These are phyloP conservation scores for Calonectria pteridis DNA, from an alignment of 2,329 filamentous ascomycete genomes.

Conservation along the genomic window DNA sequence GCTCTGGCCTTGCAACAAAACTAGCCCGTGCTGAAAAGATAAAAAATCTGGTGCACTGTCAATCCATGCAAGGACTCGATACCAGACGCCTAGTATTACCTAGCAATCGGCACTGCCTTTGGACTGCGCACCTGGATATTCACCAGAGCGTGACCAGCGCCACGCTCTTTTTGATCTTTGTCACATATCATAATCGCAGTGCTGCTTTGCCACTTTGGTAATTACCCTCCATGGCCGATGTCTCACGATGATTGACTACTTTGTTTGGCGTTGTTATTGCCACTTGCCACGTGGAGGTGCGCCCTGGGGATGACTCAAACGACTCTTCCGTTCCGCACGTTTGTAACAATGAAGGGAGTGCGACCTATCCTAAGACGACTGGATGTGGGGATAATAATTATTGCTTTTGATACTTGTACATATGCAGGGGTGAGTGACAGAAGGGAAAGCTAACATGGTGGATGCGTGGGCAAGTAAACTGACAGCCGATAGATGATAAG, in stretches of 20 bases:
- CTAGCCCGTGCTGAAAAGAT: not conserved
- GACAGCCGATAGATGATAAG: not conserved
- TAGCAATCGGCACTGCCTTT: not conserved
- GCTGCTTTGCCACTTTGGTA: not conserved
- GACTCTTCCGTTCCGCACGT: not conserved
- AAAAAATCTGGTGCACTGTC: not conserved
- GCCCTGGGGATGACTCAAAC: not conserved
- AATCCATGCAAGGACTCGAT: not conserved
- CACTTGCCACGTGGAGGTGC: not conserved
- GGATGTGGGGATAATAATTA: not conserved
- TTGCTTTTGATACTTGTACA: not conserved
- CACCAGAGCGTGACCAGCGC: not conserved
- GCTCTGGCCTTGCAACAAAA: no score
- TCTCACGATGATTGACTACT: not conserved
- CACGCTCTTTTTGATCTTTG: no score
- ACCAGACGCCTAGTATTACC: not conserved
- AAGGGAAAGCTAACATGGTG: not conserved
- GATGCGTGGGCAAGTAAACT: not conserved
- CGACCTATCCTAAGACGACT: not conserved
- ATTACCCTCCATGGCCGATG: not conserved
- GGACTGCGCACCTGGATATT: not conserved
- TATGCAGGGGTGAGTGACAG: not conserved
- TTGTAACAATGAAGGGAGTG: not conserved
- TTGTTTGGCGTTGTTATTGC: not conserved
- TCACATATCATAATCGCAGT: no score